Evolutionary conservation across 2,329 filamentous ascomycete species (phyloP), one percentile per base, ranked within the genome.

Genomic region (Aspergillus phoenicis): DNA sequence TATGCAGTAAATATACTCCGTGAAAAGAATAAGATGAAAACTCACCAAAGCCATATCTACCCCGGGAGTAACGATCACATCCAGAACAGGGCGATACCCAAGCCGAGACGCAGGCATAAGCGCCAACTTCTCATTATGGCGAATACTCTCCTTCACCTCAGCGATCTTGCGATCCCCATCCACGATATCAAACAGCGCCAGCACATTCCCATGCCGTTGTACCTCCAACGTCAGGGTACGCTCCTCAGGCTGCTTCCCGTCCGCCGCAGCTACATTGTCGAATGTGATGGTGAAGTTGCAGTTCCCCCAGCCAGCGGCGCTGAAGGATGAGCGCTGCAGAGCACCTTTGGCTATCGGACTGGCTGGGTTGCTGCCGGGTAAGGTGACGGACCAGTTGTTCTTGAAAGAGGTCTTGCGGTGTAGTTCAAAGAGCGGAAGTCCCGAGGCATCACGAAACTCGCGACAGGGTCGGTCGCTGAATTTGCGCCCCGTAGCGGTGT

Each of bases 361-460:
- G 5, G 62, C 61, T 15, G 49, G 51, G 1, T 59, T 51, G 11
- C 63, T 65, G n/a, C 70, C 70, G 3, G 70, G 70, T 54, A 72
- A 52, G 4, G 64, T 66, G 26, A 71, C 64, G 8, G 59, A 58
- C 64, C 69, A 69, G 15, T 63, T 55, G 30, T 65, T 58, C 30
- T 60, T 60, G 11, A 65, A 57, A 26, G 58, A 54, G 4, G 58
- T 22, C 8, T 60, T 62, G 5, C 61, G 51, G 26, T 69, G 64
- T 24, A 67, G 57, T 58, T 72, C 69, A 60, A 72, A 73, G 57
- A 73, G 61, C 2, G 71, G 71, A 1, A 73, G 61, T 1, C 70
- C 71, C 7, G 71, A 71, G 5, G 64, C 52, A 49, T 73, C 70
- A 22, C 70, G 68, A 57, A 73, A 70, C 48, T 73, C 71, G 22